Conservation (phyloP, 768 basidiomycete genomes). For the Suillus subalutaceus region DNA sequence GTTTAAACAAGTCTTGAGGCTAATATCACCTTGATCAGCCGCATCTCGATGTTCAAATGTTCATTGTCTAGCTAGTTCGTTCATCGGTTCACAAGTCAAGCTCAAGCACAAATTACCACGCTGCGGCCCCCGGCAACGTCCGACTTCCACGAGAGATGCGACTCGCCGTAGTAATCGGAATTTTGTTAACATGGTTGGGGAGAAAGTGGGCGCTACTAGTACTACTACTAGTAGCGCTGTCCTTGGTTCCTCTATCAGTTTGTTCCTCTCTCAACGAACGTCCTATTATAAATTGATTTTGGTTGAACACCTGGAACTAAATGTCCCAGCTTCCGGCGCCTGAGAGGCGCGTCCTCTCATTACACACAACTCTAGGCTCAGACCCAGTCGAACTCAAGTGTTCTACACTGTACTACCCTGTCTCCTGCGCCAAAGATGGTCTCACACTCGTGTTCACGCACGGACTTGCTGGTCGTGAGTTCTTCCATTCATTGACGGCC, state of each 20-base stretch:
- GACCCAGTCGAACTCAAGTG: slow-evolving; percentile 21
- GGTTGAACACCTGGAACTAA: not conserved
- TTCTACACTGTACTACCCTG: slow-evolving; percentile 27
- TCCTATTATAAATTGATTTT: not conserved
- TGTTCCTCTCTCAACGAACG: not conserved
- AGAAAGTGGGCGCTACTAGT: not conserved
- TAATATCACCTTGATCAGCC: too few species aligned
- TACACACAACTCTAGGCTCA: slow-evolving; percentile 21
- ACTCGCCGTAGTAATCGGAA: slow-evolving; percentile 3
- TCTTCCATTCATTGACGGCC: not conserved
- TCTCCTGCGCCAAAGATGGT: slow-evolving; percentile 21
- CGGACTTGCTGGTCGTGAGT: slow-evolving; percentile 31
- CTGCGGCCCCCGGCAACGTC: not conserved
- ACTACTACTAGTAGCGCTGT: not conserved
- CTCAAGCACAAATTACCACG: too few species aligned
- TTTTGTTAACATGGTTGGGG: not conserved
- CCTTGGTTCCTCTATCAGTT: not conserved
- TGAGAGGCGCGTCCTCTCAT: slow-evolving; percentile 23
- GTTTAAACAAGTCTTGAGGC: too few species aligned
- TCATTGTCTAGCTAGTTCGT: too few species aligned
- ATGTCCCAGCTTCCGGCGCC: slow-evolving; percentile 7
- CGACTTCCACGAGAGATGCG: slow-evolving; percentile 1
- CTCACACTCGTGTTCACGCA: slow-evolving; percentile 31
- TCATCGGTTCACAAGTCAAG: too few species aligned
- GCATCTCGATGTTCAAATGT: too few species aligned